Evolutionary conservation across 148 eudicot species (phyloP).

Genomic region (Beta vulgaris): DNA sequence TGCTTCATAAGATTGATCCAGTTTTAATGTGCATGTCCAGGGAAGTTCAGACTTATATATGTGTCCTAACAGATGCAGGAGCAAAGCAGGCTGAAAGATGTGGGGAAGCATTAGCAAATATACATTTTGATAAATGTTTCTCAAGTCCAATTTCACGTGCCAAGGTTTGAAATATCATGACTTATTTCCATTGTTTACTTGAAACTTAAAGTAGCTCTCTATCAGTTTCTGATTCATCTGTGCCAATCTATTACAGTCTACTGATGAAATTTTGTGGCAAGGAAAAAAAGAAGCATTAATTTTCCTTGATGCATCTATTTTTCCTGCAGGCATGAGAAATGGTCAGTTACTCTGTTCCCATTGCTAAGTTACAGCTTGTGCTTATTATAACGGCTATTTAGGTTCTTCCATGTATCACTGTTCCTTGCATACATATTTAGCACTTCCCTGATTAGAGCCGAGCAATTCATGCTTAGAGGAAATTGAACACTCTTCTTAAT

Average conservation of each 20-base stretch:
- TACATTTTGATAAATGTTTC: conserved; percentile 62
- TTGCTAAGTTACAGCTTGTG: background rate
- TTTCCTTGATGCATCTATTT: conserved; percentile 65
- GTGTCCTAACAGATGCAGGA: conserved; percentile 62
- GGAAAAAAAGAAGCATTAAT: conserved; percentile 55
- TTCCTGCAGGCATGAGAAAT: conserved; percentile 69
- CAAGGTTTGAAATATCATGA: conserved; percentile 43
- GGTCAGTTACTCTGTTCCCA: conserved; percentile 54
- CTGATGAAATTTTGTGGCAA: conserved; percentile 72
- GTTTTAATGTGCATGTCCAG: conserved; percentile 29
- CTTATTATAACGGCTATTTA: background rate
- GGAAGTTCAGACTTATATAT: conserved; percentile 69
- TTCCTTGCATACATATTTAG: too few species aligned
- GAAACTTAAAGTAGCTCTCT: background rate
- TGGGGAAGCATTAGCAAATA: conserved; percentile 49
- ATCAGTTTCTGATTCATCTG: background rate
- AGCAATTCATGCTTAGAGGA: too few species aligned
- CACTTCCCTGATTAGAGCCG: too few species aligned
- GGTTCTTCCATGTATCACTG: too few species aligned
- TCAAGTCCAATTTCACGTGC: conserved; percentile 83
- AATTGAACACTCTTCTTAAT: background rate
- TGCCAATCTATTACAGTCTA: conserved; percentile 38
- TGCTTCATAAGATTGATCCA: conserved; percentile 1
- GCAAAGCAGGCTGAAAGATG: conserved; percentile 61
- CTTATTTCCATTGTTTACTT: background rate